Evolutionary conservation across 345 rosid genomes (phyloP).

Genomic region (Firmiana major): DNA sequence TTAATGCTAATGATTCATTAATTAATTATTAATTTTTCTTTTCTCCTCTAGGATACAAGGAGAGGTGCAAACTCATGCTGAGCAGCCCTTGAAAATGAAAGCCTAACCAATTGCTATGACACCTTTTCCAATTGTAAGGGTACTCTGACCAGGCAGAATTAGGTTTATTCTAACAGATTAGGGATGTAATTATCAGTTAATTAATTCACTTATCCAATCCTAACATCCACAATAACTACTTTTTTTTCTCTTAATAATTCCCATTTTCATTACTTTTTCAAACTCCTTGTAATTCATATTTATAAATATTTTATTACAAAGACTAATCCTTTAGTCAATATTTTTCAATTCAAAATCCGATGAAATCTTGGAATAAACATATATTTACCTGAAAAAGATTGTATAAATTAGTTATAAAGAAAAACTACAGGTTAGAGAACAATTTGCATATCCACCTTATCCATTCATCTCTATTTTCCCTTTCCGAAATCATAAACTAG

Average conservation of each 20-base stretch:
- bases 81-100: slow-evolving; percentile 18
- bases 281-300: no score
- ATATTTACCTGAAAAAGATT: no score
- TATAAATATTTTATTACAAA: not conserved
- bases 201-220: not conserved
- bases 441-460: not conserved
- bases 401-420: no score
- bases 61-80: not conserved
- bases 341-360: not conserved
- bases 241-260: no score
- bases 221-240: no score
- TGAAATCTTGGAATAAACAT: not conserved
- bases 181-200: not conserved
- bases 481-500: not conserved
- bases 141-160: not conserved
- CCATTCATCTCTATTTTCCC: not conserved
- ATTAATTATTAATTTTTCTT: not conserved
- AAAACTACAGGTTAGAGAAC: not conserved
- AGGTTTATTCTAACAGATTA: not conserved
- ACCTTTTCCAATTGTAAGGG: not conserved
- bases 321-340: not conserved
- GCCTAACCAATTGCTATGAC: slow-evolving; percentile 18
- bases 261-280: no score
- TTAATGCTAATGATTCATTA: not conserved
- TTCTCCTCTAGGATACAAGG: not conserved